Conservation (phyloP, 768 basidiomycete genomes). For the Calocybe gangraenosa region DNA sequence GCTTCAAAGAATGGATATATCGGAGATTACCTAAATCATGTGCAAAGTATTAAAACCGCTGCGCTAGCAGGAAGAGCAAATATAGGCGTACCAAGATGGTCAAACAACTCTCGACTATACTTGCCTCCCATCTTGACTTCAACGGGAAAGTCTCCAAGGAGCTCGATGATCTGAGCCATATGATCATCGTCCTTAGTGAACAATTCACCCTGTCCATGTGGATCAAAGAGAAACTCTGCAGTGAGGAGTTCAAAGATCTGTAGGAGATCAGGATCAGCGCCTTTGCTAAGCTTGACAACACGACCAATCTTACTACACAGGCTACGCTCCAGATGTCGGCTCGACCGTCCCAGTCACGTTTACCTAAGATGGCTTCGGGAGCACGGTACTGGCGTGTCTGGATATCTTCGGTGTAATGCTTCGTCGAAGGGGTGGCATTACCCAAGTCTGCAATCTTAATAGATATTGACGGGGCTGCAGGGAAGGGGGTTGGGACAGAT, state of each 20-base stretch:
- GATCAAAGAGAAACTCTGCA: conserved; percentile 90
- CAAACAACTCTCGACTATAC: conserved; percentile 84
- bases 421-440: conserved; percentile 87
- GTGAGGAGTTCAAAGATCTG: conserved; percentile 88
- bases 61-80: neutral
- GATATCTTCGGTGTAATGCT: conserved; percentile 92
- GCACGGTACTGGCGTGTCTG: conserved; percentile 95
- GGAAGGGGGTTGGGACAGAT: conserved; percentile 16
- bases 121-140: conserved; percentile 80
- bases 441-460: conserved; percentile 95
- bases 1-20: conserved; percentile 70
- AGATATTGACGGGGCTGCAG: conserved; percentile 48
- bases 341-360: conserved; percentile 79
- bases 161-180: conserved; percentile 91
- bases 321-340: conserved; percentile 92
- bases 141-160: conserved; percentile 74
- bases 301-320: conserved; percentile 52
- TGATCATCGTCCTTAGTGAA: conserved; percentile 96
- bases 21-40: conserved; percentile 52
- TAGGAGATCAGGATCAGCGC: conserved; percentile 52
- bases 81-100: conserved; percentile 48
- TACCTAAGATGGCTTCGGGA: conserved; percentile 91
- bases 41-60: neutral
- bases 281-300: neutral
- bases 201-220: conserved; percentile 72